A percentile compares a stretch with the other conserved stretches of the same genome.
Evolutionary conservation across 2,329 filamentous ascomycete species (phyloP).

Genomic region (Penicillium sp.): DNA sequence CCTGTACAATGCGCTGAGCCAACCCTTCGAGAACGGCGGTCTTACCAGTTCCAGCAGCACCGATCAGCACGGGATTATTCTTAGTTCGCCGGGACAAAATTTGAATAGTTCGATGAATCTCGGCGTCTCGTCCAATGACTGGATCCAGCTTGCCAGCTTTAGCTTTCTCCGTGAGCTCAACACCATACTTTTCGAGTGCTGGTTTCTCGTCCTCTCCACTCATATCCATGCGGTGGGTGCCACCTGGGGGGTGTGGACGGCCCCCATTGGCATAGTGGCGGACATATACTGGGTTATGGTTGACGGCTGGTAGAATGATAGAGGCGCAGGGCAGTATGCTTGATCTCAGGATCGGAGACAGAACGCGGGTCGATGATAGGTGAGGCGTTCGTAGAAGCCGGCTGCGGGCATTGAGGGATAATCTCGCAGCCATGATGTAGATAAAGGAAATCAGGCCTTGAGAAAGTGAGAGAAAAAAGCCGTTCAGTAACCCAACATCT

Average conservation of each 20-base stretch:
- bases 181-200: conserved; percentile 84
- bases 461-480: background rate
- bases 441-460: background rate
- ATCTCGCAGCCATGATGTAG: conserved; percentile 35
- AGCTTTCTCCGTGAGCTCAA: conserved; percentile 84
- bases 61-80: conserved; percentile 94
- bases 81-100: conserved; percentile 90
- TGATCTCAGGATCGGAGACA: conserved; percentile 23
- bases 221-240: conserved; percentile 91
- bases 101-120: conserved; percentile 93
- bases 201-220: conserved; percentile 74
- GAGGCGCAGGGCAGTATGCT: conserved; percentile 21
- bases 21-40: conserved; percentile 90
- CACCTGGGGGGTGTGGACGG: conserved; percentile 80
- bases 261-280: conserved; percentile 58
- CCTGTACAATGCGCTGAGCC: conserved; percentile 82
- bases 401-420: conserved; percentile 31
- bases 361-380: conserved; percentile 22
- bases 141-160: conserved; percentile 90
- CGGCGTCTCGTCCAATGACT: conserved; percentile 86
- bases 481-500: no score
- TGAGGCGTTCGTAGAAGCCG: conserved; percentile 31
- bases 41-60: conserved; percentile 86
- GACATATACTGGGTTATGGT: conserved; percentile 19
- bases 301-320: conserved; percentile 13